phyloP scores from a whole-genome alignment of 306 rosid species.

The Casuarina cunninghamiana region DNA sequence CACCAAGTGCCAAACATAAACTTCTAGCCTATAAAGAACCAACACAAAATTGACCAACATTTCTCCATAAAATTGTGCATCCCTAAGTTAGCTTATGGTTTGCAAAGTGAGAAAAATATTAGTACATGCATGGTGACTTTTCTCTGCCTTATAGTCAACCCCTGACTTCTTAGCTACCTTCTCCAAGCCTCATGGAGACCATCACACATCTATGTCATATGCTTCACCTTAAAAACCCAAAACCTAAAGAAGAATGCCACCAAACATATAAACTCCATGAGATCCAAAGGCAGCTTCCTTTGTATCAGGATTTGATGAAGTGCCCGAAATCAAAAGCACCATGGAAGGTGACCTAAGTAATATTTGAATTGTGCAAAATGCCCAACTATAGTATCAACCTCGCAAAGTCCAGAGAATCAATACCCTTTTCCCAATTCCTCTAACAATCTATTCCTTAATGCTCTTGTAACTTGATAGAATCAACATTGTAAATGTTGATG shows the following conservation, averaged over 20 bases:
- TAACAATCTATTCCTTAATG: not conserved
- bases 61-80: not conserved
- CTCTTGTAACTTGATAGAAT: not conserved
- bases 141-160: not conserved
- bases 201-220: not conserved
- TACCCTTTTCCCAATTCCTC: not conserved
- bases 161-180: not conserved
- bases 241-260: not conserved
- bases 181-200: not conserved
- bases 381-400: not conserved
- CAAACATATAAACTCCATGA: not conserved
- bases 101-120: not conserved
- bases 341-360: not conserved
- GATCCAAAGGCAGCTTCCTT: not conserved
- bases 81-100: not conserved
- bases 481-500: not conserved
- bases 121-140: not conserved
- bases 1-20: too few species aligned
- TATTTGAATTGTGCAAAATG: not conserved
- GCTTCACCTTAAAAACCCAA: not conserved
- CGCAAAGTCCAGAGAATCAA: not conserved
- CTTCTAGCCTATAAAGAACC: too few species aligned
- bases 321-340: not conserved
- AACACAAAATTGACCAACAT: too few species aligned
- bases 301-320: not conserved